Conservation (phyloP, 306 rosid genomes). For the Luffa aegyptiaca region DNA sequence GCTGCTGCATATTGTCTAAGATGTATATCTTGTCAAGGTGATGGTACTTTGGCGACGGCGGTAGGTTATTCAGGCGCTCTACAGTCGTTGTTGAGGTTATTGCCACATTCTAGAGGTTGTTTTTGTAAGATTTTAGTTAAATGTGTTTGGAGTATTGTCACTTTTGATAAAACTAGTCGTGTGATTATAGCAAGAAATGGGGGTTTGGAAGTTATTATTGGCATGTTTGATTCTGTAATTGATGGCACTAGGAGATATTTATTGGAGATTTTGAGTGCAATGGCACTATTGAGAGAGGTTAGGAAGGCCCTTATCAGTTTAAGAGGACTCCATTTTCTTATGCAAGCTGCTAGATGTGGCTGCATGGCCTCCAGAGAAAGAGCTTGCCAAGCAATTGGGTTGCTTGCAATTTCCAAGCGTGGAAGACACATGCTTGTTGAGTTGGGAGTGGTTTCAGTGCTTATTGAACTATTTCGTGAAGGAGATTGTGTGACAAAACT, state of each 20-base stretch:
- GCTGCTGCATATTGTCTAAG: conserved; percentile 3
- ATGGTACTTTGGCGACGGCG: not conserved
- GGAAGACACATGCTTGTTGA: not conserved
- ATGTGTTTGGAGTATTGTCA: not conserved
- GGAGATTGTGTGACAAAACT: not conserved
- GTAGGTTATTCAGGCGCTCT: not conserved
- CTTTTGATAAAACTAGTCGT: conserved; percentile 1
- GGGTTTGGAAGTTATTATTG: not conserved
- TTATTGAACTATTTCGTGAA: not conserved
- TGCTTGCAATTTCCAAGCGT: not conserved
- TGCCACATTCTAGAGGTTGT: not conserved
- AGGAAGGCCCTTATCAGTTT: not conserved
- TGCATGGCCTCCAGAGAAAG: conserved; percentile 2
- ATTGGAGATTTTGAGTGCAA: not conserved
- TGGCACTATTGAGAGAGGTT: not conserved
- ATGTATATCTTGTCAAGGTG: conserved; percentile 1
- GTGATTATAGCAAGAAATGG: conserved; percentile 1
- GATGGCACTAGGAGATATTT: not conserved
- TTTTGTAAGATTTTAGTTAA: not conserved
- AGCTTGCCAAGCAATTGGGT: conserved; percentile 6
- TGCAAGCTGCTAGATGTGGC: conserved; percentile 2
- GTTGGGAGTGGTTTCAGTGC: not conserved
- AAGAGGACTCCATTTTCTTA: conserved; percentile 1
- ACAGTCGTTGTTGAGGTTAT: not conserved
- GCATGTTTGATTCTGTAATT: not conserved